Evolutionary conservation across 176 grass and related monocot genomes (phyloP).

Genomic region (Aegilops speltoides): DNA sequence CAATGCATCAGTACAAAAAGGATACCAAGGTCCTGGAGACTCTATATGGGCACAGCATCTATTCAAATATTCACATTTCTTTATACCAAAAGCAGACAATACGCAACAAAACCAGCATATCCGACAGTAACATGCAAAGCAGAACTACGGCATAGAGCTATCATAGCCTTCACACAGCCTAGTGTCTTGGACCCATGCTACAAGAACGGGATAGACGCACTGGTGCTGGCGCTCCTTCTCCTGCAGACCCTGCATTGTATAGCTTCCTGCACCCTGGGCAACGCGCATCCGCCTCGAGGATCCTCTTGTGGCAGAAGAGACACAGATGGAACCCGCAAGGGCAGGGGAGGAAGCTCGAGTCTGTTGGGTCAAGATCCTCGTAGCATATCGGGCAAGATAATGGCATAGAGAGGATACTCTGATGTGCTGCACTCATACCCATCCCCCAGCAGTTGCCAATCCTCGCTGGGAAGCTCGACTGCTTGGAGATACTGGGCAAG

Average conservation of each 20-base stretch:
- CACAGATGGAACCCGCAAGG: conserved; percentile 83
- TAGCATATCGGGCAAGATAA: conserved; percentile 88
- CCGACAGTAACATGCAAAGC: conserved; percentile 31
- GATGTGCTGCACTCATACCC: conserved; percentile 32
- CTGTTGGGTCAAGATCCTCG: conserved; percentile 80
- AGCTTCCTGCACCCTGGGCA: conserved; percentile 97
- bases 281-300: conserved; percentile 76
- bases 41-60: conserved; percentile 47
- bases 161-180: conserved; percentile 34
- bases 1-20: conserved; percentile 29
- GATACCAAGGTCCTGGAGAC: conserved; percentile 32
- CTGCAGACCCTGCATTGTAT: conserved; percentile 46
- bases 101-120: conserved; percentile 39
- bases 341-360: conserved; percentile 91
- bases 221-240: conserved; percentile 8
- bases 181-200: conserved; percentile 84
- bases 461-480: conserved; percentile 59
- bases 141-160: conserved; percentile 36
- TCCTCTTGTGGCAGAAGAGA: conserved; percentile 96
- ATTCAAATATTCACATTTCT: conserved; percentile 79
- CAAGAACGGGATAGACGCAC: conserved; percentile 63
- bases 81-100: conserved; percentile 50
- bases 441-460: conserved; percentile 42
- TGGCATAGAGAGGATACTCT: conserved; percentile 48
- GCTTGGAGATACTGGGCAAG: conserved; percentile 84